These are phyloP conservation scores for Oxytropis ochrocephala DNA, from an alignment of 306 rosid genomes.

Conservation along the genomic window DNA sequence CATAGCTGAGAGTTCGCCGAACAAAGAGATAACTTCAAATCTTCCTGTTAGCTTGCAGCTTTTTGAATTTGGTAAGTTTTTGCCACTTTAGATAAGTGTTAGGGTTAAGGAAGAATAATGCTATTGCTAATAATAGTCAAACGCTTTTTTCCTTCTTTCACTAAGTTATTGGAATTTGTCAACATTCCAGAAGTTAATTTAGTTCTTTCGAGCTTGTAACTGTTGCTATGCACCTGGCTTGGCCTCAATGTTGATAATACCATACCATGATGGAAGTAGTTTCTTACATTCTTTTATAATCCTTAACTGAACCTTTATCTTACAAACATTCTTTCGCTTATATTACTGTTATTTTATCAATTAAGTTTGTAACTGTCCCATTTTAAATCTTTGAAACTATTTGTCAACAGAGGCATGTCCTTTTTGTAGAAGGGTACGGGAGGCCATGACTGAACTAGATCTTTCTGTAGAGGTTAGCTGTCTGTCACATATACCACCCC, in stretches of 20 bases:
- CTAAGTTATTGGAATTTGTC: not conserved
- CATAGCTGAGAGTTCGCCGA: conserved; percentile 20
- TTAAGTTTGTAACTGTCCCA: not conserved
- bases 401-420: conserved; percentile 94
- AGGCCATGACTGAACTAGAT: conserved; percentile 89
- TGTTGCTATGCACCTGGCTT: not conserved
- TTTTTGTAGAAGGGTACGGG: conserved; percentile 94
- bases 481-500: conserved; percentile 6
- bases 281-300: not conserved
- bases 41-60: conserved; percentile 63
- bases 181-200: conserved; percentile 7
- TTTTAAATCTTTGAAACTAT: conserved; percentile 24
- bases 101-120: not conserved
- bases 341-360: not conserved
- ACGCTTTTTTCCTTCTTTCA: not conserved
- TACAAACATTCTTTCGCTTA: not conserved
- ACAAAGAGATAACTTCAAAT: conserved; percentile 31
- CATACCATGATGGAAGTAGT: not conserved
- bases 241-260: not conserved
- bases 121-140: conserved; percentile 8
- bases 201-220: not conserved
- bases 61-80: conserved; percentile 74
- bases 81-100: conserved; percentile 6
- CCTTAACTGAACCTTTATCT: not conserved
- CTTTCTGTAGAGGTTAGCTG: conserved; percentile 74